These are phyloP conservation scores for Buddleja alternifolia DNA, from an alignment of 257 asterid species.

Conservation along the genomic window DNA sequence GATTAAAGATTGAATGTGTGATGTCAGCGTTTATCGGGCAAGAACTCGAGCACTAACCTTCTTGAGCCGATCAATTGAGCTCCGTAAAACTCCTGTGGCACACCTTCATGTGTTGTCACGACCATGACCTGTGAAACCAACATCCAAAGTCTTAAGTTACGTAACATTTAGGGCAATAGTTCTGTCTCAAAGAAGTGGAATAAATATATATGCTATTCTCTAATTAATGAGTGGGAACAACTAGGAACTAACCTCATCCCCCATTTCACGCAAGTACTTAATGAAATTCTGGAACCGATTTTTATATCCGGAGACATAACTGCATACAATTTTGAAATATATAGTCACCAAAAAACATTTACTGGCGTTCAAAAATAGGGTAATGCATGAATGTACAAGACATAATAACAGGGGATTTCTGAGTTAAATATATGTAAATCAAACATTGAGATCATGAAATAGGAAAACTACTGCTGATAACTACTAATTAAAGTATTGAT, in stretches of 20 bases:
- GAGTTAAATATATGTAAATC: background rate
- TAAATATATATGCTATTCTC: slow-evolving; percentile 12
- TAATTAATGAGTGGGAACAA: slow-evolving; percentile 3
- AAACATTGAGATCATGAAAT: slow-evolving; percentile 18
- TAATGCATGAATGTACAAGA: background rate
- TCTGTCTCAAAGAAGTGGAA: background rate
- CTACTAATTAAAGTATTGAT: background rate
- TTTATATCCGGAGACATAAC: slow-evolving; percentile 94
- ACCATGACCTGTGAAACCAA: slow-evolving; percentile 85
- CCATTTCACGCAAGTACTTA: slow-evolving; percentile 95
- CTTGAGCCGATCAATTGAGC: slow-evolving; percentile 90
- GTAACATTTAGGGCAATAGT: background rate
- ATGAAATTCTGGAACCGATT: slow-evolving; percentile 98
- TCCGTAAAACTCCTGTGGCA: slow-evolving; percentile 93
- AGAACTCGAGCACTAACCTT: slow-evolving; percentile 53
- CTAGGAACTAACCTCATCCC: slow-evolving; percentile 79
- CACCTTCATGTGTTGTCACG: slow-evolving; percentile 98
- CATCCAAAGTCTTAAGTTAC: slow-evolving; percentile 14
- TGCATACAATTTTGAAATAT: slow-evolving; percentile 46
- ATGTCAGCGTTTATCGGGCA: slow-evolving; percentile 2
- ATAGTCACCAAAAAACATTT: slow-evolving; percentile 8
- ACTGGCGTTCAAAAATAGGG: background rate
- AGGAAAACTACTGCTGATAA: background rate
- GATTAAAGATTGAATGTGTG: background rate
- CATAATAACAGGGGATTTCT: background rate